These are phyloP conservation scores for Pseudocercospora pini-densiflorae DNA, from an alignment of 2,329 filamentous ascomycete species.

Conservation along the genomic window DNA sequence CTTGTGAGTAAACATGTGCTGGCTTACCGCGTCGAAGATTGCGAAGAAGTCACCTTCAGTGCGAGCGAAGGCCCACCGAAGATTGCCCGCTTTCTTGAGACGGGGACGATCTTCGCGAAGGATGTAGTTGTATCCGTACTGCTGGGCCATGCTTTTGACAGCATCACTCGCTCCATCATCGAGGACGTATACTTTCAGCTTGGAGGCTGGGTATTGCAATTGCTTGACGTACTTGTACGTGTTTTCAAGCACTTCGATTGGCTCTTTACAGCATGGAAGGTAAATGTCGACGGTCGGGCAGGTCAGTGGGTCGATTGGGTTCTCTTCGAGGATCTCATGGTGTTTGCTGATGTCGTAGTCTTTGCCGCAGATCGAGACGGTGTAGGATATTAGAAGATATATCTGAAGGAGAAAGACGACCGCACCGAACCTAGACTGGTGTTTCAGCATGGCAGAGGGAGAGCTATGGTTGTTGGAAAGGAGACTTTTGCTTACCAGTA, in stretches of 20 bases:
- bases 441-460: not conserved
- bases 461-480: not conserved
- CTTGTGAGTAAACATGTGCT: not conserved
- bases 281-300: constrained; percentile 49
- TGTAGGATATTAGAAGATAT: constrained; percentile 49
- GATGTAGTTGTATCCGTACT: constrained; percentile 47
- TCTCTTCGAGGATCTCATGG: constrained; percentile 37
- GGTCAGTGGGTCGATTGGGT: constrained; percentile 41
- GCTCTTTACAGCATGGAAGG: constrained; percentile 50
- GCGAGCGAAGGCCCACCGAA: constrained; percentile 48
- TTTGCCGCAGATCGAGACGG: constrained; percentile 46
- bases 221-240: constrained; percentile 43
- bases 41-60: constrained; percentile 48
- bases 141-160: constrained; percentile 40
- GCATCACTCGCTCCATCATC: constrained; percentile 45
- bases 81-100: constrained; percentile 50
- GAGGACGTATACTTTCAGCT: constrained; percentile 47
- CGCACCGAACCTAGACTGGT: constrained; percentile 40
- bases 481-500: constrained; percentile 17
- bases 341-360: constrained; percentile 47
- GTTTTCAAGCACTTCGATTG: constrained; percentile 47
- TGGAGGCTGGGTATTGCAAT: constrained; percentile 45
- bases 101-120: constrained; percentile 49
- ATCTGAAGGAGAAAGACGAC: constrained; percentile 47
- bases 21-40: constrained; percentile 45